Evolutionary conservation across 2,329 filamentous ascomycete genomes (phyloP).

Genomic region (Pseudocercospora crystallina): DNA sequence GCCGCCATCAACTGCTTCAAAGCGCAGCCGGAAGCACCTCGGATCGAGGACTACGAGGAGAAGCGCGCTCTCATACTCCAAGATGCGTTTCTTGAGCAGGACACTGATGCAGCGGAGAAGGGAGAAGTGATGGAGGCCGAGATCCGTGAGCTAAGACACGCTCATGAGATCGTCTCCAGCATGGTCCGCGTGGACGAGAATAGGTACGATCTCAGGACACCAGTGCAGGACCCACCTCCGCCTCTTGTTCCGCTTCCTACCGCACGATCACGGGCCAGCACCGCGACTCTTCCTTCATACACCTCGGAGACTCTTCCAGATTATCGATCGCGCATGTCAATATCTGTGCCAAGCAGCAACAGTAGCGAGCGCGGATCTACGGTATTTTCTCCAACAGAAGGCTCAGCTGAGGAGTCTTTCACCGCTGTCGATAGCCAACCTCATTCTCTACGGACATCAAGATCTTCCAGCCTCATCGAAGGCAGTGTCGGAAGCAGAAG

Average conservation of each 20-base stretch:
- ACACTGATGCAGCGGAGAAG: conserved; percentile 45
- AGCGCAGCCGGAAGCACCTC: conserved; percentile 35
- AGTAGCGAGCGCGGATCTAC: conserved; percentile 26
- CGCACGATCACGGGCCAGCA: conserved; percentile 34
- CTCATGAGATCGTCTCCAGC: conserved; percentile 51
- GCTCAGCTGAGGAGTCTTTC: conserved; percentile 10
- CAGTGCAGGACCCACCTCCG: conserved; percentile 26
- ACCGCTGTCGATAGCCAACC: conserved; percentile 12
- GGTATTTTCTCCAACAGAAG: conserved; percentile 11
- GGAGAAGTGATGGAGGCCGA: conserved; percentile 46
- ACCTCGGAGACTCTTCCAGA: conserved; percentile 43
- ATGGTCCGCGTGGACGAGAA: conserved; percentile 29
- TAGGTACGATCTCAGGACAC: conserved; percentile 33
- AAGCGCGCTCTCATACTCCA: conserved; percentile 50
- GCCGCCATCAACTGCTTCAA: conserved; percentile 31
- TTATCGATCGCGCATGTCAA: conserved; percentile 42
- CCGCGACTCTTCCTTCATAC: conserved; percentile 36
- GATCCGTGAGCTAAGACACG: conserved; percentile 52
- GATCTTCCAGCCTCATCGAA: conserved; percentile 13
- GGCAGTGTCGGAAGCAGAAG: conserved; percentile 21
- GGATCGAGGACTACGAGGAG: conserved; percentile 50
- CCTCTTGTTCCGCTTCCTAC: conserved; percentile 27
- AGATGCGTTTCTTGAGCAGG: conserved; percentile 39
- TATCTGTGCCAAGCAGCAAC: conserved; percentile 29
- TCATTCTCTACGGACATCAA: conserved; percentile 1